These are phyloP conservation scores for Fusarium chaquense DNA, from an alignment of 2,329 filamentous ascomycete genomes.

Conservation along the genomic window DNA sequence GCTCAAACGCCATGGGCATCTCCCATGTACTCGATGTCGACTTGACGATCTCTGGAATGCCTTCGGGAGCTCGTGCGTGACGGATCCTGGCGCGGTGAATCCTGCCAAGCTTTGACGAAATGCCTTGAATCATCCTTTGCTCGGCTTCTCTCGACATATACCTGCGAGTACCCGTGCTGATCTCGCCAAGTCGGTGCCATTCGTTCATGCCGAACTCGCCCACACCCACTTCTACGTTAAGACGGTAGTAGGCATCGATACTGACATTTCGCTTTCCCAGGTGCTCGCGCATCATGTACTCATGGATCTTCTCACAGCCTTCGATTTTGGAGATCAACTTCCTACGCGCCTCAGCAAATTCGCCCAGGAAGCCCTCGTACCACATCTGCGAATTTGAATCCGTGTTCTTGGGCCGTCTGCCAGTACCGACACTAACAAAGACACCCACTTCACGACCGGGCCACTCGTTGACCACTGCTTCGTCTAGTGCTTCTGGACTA, in stretches of 20 bases:
- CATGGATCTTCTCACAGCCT: constrained; percentile 91
- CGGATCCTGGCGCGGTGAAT: constrained; percentile 82
- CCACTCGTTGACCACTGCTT: constrained; percentile 94
- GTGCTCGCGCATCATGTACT: constrained; percentile 84
- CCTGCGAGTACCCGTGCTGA: constrained; percentile 89
- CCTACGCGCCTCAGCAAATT: constrained; percentile 89
- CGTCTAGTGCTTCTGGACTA: constrained; percentile 84
- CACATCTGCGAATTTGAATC: constrained; percentile 82
- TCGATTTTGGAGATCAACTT: constrained; percentile 93
- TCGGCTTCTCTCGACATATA: constrained; percentile 82
- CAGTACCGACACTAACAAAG: constrained; percentile 94
- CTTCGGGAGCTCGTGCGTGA: constrained; percentile 64
- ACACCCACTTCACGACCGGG: constrained; percentile 92
- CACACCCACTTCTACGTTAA: constrained; percentile 97
- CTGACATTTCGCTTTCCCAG: constrained; percentile 83
- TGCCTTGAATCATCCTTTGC: constrained; percentile 80
- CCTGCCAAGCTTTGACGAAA: constrained; percentile 84
- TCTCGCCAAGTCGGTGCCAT: constrained; percentile 93
- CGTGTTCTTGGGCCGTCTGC: constrained; percentile 75
- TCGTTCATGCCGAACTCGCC: constrained; percentile 99
- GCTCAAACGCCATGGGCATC: constrained; percentile 66
- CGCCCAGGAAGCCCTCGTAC: constrained; percentile 94
- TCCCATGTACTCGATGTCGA: constrained; percentile 56
- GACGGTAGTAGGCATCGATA: constrained; percentile 89
- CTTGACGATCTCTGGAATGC: constrained; percentile 59